Conservation (phyloP, 1,139 yeast genomes). For the Hansenula sp. region DNA sequence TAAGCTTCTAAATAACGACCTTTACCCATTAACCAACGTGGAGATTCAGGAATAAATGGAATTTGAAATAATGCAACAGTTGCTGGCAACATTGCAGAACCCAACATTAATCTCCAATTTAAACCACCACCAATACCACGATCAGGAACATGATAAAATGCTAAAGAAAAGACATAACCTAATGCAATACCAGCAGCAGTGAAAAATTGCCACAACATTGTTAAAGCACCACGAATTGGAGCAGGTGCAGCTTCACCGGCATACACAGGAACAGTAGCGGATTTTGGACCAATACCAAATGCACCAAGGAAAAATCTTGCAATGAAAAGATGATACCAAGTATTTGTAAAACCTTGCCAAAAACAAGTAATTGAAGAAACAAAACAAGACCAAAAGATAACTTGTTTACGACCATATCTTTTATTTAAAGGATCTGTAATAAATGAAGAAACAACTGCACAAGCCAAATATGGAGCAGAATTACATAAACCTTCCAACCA, state of each 20-base stretch:
- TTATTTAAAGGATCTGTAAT: slow-evolving; percentile 64
- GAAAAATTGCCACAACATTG: slow-evolving; percentile 88
- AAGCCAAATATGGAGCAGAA: slow-evolving; percentile 78
- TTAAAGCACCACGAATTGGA: slow-evolving; percentile 71
- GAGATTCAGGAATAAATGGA: slow-evolving; percentile 72
- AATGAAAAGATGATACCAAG: slow-evolving; percentile 73
- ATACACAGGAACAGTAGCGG: slow-evolving; percentile 78
- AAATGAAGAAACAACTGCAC: slow-evolving; percentile 71
- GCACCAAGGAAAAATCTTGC: slow-evolving; percentile 66
- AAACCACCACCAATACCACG: slow-evolving; percentile 46
- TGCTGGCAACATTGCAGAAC: slow-evolving; percentile 74
- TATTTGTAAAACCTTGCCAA: slow-evolving; percentile 71
- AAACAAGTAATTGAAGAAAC: slow-evolving; percentile 66
- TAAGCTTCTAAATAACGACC: slow-evolving; percentile 54
- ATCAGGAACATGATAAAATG: slow-evolving; percentile 45
- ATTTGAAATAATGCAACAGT: slow-evolving; percentile 62
- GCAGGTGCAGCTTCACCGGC: slow-evolving; percentile 81
- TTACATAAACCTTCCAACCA: slow-evolving; percentile 75
- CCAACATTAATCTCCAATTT: slow-evolving; percentile 81
- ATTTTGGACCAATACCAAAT: slow-evolving; percentile 75
- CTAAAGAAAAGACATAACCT: slow-evolving; percentile 69
- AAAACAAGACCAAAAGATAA: slow-evolving; percentile 61
- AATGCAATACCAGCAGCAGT: slow-evolving; percentile 85
- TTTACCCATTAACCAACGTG: slow-evolving; percentile 76
- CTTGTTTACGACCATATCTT: slow-evolving; percentile 66